A percentile compares a stretch with the other conserved stretches of the same genome.
phyloP scores from a whole-genome alignment of 129 eudicot species.

The Apium graveolens region DNA sequence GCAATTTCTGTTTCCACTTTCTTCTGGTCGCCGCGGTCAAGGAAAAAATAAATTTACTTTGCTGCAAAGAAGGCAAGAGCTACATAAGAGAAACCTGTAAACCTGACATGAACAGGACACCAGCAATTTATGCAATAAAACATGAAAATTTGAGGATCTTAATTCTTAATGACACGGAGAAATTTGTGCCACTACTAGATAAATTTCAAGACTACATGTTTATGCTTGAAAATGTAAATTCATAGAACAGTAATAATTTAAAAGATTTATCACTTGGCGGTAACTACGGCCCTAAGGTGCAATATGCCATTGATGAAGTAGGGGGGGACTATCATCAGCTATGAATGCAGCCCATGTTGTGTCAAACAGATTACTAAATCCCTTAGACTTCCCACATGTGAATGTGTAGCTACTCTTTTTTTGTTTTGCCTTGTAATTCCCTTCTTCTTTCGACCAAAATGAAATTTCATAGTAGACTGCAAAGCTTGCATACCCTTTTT shows the following conservation, averaged over 20 bases:
- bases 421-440: conserved; percentile 44
- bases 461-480: conserved; percentile 78
- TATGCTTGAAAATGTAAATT: neutral
- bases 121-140: no score
- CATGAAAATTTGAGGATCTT: neutral
- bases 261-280: conserved; percentile 22
- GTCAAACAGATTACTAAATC: conserved; percentile 57
- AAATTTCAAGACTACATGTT: neutral
- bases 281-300: conserved; percentile 50
- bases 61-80: neutral
- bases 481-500: conserved; percentile 27
- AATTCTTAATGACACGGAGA: neutral
- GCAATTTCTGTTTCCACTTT: neutral
- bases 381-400: conserved; percentile 68
- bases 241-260: neutral
- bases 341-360: conserved; percentile 56
- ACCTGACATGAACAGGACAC: no score
- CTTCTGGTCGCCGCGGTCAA: neutral
- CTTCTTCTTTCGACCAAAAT: conserved; percentile 41
- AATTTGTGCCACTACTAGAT: neutral
- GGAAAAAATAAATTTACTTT: neutral
- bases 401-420: conserved; percentile 40
- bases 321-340: conserved; percentile 50
- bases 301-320: conserved; percentile 57
- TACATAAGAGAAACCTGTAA: neutral